Evolutionary conservation across 768 basidiomycete genomes (phyloP).

Genomic region (Tylopilus plumbeoviolaceoides): DNA sequence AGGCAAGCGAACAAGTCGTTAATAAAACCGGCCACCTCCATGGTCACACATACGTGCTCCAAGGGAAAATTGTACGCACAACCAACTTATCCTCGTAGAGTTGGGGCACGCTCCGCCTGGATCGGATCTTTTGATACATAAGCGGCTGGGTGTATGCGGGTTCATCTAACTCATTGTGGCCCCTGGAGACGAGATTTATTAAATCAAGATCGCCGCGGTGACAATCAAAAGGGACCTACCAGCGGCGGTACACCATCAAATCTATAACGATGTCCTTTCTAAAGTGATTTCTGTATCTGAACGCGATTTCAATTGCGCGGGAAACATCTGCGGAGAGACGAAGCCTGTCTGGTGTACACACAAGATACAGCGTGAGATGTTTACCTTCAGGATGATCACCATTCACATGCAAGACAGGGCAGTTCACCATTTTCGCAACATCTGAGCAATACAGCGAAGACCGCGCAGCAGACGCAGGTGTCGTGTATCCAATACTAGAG

Average conservation of each 20-base stretch:
- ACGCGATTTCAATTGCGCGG: slow-evolving; percentile 82
- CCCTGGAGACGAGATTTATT: slow-evolving; percentile 38
- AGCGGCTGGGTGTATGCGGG: slow-evolving; percentile 83
- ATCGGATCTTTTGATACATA: slow-evolving; percentile 87
- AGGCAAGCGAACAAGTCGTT: neutral
- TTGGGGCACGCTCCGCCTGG: slow-evolving; percentile 71
- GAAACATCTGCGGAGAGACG: slow-evolving; percentile 59
- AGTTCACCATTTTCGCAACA: slow-evolving; percentile 85
- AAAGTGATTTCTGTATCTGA: slow-evolving; percentile 83
- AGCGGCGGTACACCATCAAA: slow-evolving; percentile 82
- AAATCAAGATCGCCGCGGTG: neutral
- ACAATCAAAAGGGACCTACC: slow-evolving; percentile 37
- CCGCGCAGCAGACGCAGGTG: slow-evolving; percentile 77
- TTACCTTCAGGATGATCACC: slow-evolving; percentile 85
- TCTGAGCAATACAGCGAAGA: slow-evolving; percentile 89
- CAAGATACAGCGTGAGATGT: neutral
- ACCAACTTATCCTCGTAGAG: slow-evolving; percentile 78
- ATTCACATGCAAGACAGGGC: slow-evolving; percentile 87
- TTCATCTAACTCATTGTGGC: slow-evolving; percentile 87
- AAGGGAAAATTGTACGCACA: slow-evolving; percentile 39
- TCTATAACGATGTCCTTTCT: slow-evolving; percentile 90
- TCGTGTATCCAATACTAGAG: slow-evolving; percentile 85
- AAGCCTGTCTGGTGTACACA: neutral
- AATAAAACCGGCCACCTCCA: neutral
- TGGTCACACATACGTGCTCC: no score